Evolutionary conservation across 257 asterid genomes (phyloP).

Genomic region (Solanum habrochaites): DNA sequence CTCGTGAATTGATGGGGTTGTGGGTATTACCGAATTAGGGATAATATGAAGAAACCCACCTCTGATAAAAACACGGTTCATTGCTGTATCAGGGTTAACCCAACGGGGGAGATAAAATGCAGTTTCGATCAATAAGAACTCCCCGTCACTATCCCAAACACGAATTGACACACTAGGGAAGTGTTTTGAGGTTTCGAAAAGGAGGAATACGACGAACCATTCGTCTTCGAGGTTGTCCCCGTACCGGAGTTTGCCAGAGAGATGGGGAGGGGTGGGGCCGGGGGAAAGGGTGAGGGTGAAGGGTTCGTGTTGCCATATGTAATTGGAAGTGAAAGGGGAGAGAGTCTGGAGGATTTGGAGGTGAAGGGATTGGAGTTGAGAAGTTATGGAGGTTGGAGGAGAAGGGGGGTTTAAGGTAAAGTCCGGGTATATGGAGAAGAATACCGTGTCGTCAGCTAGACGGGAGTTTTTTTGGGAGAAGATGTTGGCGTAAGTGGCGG

Average conservation of each 20-base stretch:
- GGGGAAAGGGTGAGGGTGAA: conserved; percentile 37
- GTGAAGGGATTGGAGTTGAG: conserved; percentile 57
- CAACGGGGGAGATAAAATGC: conserved; percentile 87
- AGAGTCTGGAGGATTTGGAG: conserved; percentile 48
- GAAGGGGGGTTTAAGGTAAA: conserved; percentile 17
- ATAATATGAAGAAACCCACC: conserved; percentile 50
- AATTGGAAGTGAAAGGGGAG: conserved; percentile 29
- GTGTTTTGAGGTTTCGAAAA: conserved; percentile 41
- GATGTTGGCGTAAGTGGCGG: conserved; percentile 31
- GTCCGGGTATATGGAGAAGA: conserved; percentile 63
- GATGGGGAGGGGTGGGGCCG: conserved; percentile 39
- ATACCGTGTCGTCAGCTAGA: conserved; percentile 70
- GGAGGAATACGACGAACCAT: conserved; percentile 84
- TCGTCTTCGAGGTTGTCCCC: conserved; percentile 90
- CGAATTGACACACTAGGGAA: conserved; percentile 54
- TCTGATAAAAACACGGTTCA: conserved; percentile 75
- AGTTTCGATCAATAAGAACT: conserved; percentile 64
- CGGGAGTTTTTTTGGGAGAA: conserved; percentile 36
- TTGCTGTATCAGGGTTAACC: conserved; percentile 70
- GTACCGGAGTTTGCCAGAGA: conserved; percentile 74
- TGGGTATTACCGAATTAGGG: conserved; percentile 31
- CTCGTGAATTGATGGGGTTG: conserved; percentile 30
- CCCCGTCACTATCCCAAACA: conserved; percentile 79
- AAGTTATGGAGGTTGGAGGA: conserved; percentile 12
- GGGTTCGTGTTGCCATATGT: conserved; percentile 85